Conservation (phyloP, 2,329 filamentous ascomycete genomes). For the Aspergillus ustus region DNA sequence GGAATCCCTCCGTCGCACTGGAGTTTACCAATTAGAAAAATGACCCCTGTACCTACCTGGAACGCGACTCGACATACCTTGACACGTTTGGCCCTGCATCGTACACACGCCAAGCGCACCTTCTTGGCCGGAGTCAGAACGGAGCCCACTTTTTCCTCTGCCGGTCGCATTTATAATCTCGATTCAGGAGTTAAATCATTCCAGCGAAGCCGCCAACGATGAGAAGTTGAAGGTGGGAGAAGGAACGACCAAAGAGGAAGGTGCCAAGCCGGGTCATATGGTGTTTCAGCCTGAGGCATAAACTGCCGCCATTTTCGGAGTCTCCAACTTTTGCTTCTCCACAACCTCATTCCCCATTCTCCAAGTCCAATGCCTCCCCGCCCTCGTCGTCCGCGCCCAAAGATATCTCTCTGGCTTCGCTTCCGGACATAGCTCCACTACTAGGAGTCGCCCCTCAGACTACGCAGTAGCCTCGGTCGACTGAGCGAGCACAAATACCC, state of each 20-base stretch:
- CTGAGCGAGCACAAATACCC: constrained; percentile 28
- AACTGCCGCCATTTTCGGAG: neutral
- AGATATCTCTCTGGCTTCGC: constrained; percentile 20
- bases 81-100: constrained; percentile 43
- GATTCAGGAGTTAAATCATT: neutral
- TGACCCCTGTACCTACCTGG: neutral
- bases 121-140: constrained; percentile 31
- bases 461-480: constrained; percentile 28
- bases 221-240: constrained; percentile 1
- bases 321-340: neutral
- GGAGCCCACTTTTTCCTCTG: neutral
- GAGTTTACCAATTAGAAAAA: neutral
- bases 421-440: constrained; percentile 24
- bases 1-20: constrained; percentile 47
- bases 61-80: constrained; percentile 33
- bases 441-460: constrained; percentile 23
- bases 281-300: neutral
- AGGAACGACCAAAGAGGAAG: neutral
- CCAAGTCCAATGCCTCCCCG: neutral
- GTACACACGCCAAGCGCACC: constrained; percentile 44
- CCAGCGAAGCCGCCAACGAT: neutral
- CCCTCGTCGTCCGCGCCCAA: constrained; percentile 18
- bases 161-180: neutral
- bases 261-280: neutral
- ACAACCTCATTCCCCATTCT: neutral